phyloP scores from a whole-genome alignment of 495 filamentous ascomycete species.

The Thermothielavioides terrestris region DNA sequence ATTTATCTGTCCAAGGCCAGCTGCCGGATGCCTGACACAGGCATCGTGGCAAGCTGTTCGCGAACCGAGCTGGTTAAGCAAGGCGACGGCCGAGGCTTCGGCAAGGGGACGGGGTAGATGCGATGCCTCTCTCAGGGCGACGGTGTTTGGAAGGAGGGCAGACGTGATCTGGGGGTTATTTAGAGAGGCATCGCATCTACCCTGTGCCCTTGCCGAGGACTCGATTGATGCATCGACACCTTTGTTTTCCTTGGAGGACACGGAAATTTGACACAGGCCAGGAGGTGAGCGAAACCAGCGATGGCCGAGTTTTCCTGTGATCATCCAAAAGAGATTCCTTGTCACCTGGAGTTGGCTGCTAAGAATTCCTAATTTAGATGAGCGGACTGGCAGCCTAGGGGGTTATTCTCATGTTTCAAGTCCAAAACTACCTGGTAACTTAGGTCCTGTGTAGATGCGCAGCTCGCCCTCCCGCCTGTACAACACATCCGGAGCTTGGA shows the following conservation, averaged over 20 bases:
- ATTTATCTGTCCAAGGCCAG: background rate
- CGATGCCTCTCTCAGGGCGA: background rate
- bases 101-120: background rate
- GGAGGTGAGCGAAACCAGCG: background rate
- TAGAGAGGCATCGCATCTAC: background rate
- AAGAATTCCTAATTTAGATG: no score
- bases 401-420: no score
- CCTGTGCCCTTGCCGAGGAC: background rate
- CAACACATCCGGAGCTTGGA: no score
- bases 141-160: background rate
- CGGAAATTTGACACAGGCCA: background rate
- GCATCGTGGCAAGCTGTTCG: background rate
- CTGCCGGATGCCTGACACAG: background rate
- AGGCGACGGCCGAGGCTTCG: background rate
- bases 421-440: no score
- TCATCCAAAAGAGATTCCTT: no score
- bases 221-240: background rate
- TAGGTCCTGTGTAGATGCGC: no score
- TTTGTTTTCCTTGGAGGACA: background rate
- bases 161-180: background rate
- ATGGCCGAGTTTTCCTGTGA: background rate
- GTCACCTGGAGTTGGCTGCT: no score
- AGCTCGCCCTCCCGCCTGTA: no score
- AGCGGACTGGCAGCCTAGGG: no score
- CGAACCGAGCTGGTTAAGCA: background rate